Evolutionary conservation across 2,329 filamentous ascomycete species (phyloP).

Genomic region (Alternaria incomplexa): DNA sequence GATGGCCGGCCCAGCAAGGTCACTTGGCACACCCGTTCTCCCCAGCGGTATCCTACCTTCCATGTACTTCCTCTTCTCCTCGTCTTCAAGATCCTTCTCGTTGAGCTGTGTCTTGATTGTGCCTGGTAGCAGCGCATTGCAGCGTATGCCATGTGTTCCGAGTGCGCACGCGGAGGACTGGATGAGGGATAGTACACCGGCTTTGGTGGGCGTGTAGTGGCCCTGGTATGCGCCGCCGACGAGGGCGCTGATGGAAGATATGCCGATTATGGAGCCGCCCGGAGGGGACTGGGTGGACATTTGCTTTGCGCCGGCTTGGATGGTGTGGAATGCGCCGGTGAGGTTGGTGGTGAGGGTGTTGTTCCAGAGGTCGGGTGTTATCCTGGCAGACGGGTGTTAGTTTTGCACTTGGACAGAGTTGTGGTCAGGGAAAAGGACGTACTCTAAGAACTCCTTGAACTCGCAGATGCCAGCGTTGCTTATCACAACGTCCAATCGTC

Average conservation of each 20-base stretch:
- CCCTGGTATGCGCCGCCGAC: conserved; percentile 80
- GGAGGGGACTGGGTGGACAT: conserved; percentile 69
- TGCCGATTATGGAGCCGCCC: conserved; percentile 80
- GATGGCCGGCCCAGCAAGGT: conserved; percentile 82
- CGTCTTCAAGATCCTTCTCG: conserved; percentile 78
- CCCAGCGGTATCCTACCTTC: conserved; percentile 79
- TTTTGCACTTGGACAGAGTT: neutral
- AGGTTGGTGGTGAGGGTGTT: conserved; percentile 81
- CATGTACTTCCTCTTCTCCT: conserved; percentile 76
- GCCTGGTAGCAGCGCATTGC: conserved; percentile 83
- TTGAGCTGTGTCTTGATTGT: conserved; percentile 86
- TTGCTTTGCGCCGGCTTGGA: conserved; percentile 82
- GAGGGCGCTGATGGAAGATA: conserved; percentile 75
- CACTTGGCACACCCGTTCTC: conserved; percentile 55
- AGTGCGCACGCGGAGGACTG: conserved; percentile 82
- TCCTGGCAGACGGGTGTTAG: conserved; percentile 47
- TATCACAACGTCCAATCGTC: conserved; percentile 71
- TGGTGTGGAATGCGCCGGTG: conserved; percentile 84
- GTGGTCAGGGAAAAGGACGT: conserved; percentile 23
- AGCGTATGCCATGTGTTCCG: conserved; percentile 76
- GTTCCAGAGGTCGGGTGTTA: conserved; percentile 72
- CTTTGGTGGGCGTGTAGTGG: conserved; percentile 88
- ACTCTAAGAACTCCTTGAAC: conserved; percentile 85
- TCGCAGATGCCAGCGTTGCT: conserved; percentile 89
- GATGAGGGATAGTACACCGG: conserved; percentile 80